These are phyloP conservation scores for Colletotrichum tabaci DNA, from an alignment of 2,329 filamentous ascomycete species.

Conservation along the genomic window DNA sequence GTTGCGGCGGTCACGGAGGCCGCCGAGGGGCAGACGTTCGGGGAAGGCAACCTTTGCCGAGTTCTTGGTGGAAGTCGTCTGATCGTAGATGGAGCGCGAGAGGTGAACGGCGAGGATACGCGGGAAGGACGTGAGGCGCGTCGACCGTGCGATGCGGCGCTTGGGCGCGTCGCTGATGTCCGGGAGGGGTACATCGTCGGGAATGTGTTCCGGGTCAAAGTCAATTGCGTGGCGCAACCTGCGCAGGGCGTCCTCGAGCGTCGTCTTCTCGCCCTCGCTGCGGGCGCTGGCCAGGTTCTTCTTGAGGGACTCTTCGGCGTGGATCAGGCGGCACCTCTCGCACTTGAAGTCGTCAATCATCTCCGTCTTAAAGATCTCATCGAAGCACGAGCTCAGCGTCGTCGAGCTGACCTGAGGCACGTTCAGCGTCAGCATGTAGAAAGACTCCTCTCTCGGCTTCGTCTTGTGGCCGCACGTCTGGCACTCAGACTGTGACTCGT, in stretches of 20 bases:
- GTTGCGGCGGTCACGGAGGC: constrained; percentile 81
- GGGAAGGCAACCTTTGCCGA: constrained; percentile 94
- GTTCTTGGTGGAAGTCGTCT: constrained; percentile 86
- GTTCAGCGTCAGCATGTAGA: constrained; percentile 92
- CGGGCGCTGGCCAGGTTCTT: constrained; percentile 70
- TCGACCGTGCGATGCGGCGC: constrained; percentile 88
- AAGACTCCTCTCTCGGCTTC: constrained; percentile 84
- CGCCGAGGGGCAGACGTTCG: constrained; percentile 86
- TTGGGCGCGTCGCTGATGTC: constrained; percentile 82
- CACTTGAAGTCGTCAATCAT: constrained; percentile 98
- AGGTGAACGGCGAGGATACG: constrained; percentile 93
- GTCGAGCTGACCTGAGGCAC: constrained; percentile 89
- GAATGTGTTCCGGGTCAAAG: constrained; percentile 84
- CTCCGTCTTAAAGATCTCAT: constrained; percentile 94
- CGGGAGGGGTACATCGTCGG: constrained; percentile 81
- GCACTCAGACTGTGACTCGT: constrained; percentile 97
- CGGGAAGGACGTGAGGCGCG: constrained; percentile 88
- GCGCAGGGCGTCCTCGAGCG: constrained; percentile 62
- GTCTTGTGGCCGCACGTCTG: constrained; percentile 91
- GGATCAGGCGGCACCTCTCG: constrained; percentile 89
- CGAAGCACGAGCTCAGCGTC: constrained; percentile 89
- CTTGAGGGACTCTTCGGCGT: constrained; percentile 78
- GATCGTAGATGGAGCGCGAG: constrained; percentile 92
- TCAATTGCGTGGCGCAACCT: constrained; percentile 79
- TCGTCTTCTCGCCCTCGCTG: constrained; percentile 67